phyloP scores from a whole-genome alignment of 208 protist genomes.

The Naegleria gruberi region DNA sequence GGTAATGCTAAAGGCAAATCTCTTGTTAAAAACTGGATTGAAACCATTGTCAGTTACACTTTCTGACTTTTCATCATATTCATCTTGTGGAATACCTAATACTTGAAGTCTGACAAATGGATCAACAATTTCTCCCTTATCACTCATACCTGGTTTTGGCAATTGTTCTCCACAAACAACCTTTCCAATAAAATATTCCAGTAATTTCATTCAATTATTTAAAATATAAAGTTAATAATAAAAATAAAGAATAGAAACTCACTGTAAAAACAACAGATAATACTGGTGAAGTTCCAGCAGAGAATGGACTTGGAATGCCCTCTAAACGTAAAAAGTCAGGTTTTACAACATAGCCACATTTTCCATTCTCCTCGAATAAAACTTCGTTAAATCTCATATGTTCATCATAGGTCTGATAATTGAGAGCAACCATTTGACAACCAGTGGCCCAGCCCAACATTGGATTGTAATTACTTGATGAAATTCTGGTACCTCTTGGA shows the following conservation, averaged over 20 bases:
- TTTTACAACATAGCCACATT: slow-evolving; percentile 84
- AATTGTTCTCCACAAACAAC: slow-evolving; percentile 29
- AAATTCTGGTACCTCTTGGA: slow-evolving; percentile 72
- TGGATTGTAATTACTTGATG: slow-evolving; percentile 81
- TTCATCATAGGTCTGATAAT: slow-evolving; percentile 63
- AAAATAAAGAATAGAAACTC: not conserved
- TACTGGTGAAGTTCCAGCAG: not conserved
- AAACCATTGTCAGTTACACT: slow-evolving; percentile 35
- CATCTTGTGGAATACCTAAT: slow-evolving; percentile 3
- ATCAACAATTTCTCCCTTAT: slow-evolving; percentile 32
- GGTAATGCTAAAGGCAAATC: slow-evolving; percentile 30
- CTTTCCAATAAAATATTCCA: not conserved
- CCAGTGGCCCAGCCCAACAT: slow-evolving; percentile 59
- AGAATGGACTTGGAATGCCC: not conserved
- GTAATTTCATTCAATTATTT: too few species aligned
- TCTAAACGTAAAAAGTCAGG: slow-evolving; percentile 37
- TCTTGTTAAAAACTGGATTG: slow-evolving; percentile 37
- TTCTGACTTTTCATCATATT: slow-evolving; percentile 21
- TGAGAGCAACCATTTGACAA: slow-evolving; percentile 77
- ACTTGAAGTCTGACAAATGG: slow-evolving; percentile 33
- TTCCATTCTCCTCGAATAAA: slow-evolving; percentile 79
- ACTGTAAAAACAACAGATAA: not conserved
- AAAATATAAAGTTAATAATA: not conserved
- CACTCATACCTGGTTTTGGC: slow-evolving; percentile 1
- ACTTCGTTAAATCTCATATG: slow-evolving; percentile 62